Percentiles rank a stretch among this genome's conserved stretches.
Conservation (phyloP, 164 flowering plant species). For the Umbilicus rupestris region DNA sequence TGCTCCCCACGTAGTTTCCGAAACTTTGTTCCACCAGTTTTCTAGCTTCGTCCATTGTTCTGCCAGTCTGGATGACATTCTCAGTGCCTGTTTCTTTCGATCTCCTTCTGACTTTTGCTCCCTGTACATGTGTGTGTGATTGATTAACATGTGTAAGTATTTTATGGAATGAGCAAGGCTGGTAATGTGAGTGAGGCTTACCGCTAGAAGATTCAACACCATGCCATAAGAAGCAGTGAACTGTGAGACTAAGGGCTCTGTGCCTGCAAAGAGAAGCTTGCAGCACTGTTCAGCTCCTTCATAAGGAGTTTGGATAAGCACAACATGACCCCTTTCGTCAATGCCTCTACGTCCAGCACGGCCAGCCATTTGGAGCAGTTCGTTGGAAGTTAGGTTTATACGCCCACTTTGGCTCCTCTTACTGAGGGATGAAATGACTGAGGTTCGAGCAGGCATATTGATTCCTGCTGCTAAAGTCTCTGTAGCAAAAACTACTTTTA, state of each 20-base stretch:
- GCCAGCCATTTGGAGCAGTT: conserved; percentile 96
- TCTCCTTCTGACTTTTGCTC: conserved; percentile 58
- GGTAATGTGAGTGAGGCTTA: conserved; percentile 19
- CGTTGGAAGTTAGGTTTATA: conserved; percentile 58
- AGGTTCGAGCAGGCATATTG: conserved; percentile 97
- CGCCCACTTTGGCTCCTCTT: conserved; percentile 67
- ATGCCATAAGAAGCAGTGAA: conserved; percentile 97
- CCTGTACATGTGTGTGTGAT: conserved; percentile 26
- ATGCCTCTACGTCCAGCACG: conserved; percentile 97
- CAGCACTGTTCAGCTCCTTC: conserved; percentile 97
- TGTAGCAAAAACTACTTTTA: conserved; percentile 92
- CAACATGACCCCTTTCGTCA: conserved; percentile 80
- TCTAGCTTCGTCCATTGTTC: conserved; percentile 88
- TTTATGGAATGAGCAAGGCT: not conserved
- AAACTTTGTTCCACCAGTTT: conserved; percentile 91
- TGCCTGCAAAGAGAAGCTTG: conserved; percentile 80
- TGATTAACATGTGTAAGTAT: conserved; percentile 1
- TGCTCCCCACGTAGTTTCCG: conserved; percentile 95
- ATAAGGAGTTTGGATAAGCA: conserved; percentile 75
- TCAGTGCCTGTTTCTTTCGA: conserved; percentile 35
- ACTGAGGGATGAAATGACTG: conserved; percentile 80
- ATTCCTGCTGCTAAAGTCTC: conserved; percentile 99
- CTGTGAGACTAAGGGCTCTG: conserved; percentile 91
- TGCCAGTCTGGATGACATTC: conserved; percentile 40
- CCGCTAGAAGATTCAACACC: conserved; percentile 94